Evolutionary conservation across 2,329 filamentous ascomycete species (phyloP).

Genomic region (Cladosporium halotolerans): DNA sequence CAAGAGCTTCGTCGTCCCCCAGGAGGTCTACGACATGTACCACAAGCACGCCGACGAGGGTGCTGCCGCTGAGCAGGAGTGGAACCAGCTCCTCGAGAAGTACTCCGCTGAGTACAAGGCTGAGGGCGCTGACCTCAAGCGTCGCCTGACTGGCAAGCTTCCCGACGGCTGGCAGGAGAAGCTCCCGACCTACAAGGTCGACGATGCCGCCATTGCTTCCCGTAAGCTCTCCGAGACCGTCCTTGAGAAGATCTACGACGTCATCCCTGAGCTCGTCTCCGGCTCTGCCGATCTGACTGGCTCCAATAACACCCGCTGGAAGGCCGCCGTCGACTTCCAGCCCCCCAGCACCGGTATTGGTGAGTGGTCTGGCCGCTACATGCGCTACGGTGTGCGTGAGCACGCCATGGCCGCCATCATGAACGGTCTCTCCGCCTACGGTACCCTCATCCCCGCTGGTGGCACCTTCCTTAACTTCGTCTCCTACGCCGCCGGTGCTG

Average conservation of each 20-base stretch:
- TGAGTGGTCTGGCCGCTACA: conserved; percentile 84
- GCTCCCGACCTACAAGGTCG: conserved; percentile 83
- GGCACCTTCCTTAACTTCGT: conserved; percentile 99
- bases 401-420: conserved; percentile 89
- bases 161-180: conserved; percentile 95
- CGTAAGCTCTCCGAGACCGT: conserved; percentile 96
- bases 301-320: conserved; percentile 98
- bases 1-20: conserved; percentile 85
- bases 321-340: conserved; percentile 96
- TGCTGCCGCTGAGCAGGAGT: conserved; percentile 84
- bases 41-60: conserved; percentile 77
- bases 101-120: conserved; percentile 72
- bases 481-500: conserved; percentile 90
- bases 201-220: conserved; percentile 78
- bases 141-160: conserved; percentile 74
- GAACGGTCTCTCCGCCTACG: conserved; percentile 93
- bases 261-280: conserved; percentile 83
- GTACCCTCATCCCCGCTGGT: conserved; percentile 84
- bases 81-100: conserved; percentile 87
- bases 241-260: conserved; percentile 76
- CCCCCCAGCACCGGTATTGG: conserved; percentile 78
- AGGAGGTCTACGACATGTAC: conserved; percentile 90
- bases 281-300: conserved; percentile 96
- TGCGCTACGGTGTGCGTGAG: conserved; percentile 88
- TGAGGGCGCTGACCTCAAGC: conserved; percentile 72